Evolutionary conservation across 352 stramenopile genomes (phyloP).

Genomic region (Pythium dissimile): DNA sequence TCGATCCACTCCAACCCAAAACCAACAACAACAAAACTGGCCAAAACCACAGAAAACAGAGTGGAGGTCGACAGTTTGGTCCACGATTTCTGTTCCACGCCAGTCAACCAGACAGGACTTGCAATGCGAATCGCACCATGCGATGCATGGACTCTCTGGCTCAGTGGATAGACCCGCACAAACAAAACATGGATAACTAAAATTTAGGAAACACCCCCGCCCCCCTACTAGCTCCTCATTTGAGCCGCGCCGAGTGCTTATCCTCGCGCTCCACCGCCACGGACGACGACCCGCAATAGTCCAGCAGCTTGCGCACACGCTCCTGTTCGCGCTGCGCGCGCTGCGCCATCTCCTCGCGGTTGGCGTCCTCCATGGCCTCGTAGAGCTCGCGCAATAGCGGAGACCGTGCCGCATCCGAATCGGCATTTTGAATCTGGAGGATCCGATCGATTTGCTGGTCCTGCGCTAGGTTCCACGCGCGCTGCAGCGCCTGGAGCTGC

Average conservation of each 20-base stretch:
- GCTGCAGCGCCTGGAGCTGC: conserved; percentile 31
- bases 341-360: conserved; percentile 26
- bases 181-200: background rate
- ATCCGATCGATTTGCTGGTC: conserved; percentile 41
- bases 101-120: background rate
- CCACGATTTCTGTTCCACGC: background rate
- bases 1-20: background rate
- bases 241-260: conserved; percentile 22
- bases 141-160: too few species aligned
- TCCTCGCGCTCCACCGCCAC: conserved; percentile 46
- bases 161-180: background rate
- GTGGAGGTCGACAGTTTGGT: background rate
- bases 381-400: conserved; percentile 26
- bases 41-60: background rate
- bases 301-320: conserved; percentile 38
- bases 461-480: conserved; percentile 16
- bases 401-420: conserved; percentile 21
- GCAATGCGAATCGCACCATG: too few species aligned
- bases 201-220: background rate
- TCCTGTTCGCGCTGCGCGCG: conserved; percentile 26
- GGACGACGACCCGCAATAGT: conserved; percentile 65
- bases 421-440: conserved; percentile 22
- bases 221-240: background rate
- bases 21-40: background rate
- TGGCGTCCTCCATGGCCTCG: conserved; percentile 22